Evolutionary conservation across 2,329 filamentous ascomycete species (phyloP).

Genomic region (Fusarium bulbicola): DNA sequence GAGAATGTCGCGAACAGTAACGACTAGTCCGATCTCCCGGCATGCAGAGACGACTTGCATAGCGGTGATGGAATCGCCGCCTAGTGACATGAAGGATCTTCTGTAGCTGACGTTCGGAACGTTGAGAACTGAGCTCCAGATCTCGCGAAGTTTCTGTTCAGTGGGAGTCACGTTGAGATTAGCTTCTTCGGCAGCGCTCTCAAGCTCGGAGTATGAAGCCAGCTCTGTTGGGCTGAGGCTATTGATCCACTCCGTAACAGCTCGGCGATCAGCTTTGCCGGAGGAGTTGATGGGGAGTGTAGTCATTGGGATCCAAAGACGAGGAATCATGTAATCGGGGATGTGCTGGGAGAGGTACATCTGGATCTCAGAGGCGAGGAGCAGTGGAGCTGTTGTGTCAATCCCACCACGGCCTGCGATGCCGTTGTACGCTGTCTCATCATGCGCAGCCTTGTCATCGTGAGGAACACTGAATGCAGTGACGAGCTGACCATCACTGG

Average conservation of each 20-base stretch:
- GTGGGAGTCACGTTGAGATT: background rate
- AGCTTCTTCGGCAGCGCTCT: background rate
- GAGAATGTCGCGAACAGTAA: background rate
- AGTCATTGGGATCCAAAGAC: constrained; percentile 1
- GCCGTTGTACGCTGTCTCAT: background rate
- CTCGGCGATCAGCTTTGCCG: background rate
- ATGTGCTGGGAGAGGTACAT: background rate
- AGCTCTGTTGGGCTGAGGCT: background rate
- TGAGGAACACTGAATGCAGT: background rate
- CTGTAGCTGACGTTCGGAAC: background rate
- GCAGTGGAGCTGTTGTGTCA: background rate
- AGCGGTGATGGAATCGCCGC: background rate
- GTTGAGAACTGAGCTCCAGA: background rate
- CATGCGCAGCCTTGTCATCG: background rate
- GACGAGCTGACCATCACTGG: background rate
- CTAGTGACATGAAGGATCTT: background rate
- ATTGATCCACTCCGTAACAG: background rate
- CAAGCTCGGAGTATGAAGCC: background rate
- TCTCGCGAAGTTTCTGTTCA: background rate
- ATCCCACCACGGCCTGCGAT: background rate
- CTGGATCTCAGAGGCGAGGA: background rate
- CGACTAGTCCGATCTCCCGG: background rate
- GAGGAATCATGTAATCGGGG: background rate
- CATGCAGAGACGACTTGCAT: constrained; percentile 1
- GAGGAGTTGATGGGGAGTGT: background rate